Conservation (phyloP, 129 eudicot genomes). For the Helianthus annuus region DNA sequence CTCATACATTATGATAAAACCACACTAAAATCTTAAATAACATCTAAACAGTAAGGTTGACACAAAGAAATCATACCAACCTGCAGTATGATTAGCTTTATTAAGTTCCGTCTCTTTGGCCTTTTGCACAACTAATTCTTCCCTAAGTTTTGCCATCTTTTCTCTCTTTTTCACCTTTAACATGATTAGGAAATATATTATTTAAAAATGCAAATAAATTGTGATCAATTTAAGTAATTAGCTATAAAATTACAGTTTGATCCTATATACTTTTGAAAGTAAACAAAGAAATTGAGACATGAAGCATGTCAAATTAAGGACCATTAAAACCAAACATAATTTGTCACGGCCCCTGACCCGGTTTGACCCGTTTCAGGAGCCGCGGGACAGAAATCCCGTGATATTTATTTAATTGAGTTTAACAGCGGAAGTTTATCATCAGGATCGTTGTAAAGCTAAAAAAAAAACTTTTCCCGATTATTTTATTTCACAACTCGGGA, state of each 20-base stretch:
- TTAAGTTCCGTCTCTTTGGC: slow-evolving; percentile 25
- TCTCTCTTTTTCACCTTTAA: slow-evolving; percentile 81
- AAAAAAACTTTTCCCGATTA: no score
- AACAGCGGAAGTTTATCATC: no score
- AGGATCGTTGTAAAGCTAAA: no score
- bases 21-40: background rate
- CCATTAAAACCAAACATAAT: background rate
- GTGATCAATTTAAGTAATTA: background rate
- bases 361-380: no score
- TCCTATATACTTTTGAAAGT: background rate
- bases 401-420: no score
- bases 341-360: no score
- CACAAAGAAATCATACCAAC: slow-evolving; percentile 39
- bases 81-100: slow-evolving; percentile 35
- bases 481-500: no score
- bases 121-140: slow-evolving; percentile 94
- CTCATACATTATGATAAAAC: background rate
- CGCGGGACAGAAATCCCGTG: no score
- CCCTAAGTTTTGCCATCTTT: slow-evolving; percentile 85
- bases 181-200: background rate
- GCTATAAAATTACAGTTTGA: background rate
- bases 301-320: slow-evolving; percentile 3
- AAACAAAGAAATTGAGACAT: slow-evolving; percentile 8
- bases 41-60: background rate
- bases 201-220: background rate